Percentiles rank a stretch among this genome's conserved stretches.
Evolutionary conservation across 1,139 yeast species (phyloP).

Genomic region (Nakaseomyces nivariensis): DNA sequence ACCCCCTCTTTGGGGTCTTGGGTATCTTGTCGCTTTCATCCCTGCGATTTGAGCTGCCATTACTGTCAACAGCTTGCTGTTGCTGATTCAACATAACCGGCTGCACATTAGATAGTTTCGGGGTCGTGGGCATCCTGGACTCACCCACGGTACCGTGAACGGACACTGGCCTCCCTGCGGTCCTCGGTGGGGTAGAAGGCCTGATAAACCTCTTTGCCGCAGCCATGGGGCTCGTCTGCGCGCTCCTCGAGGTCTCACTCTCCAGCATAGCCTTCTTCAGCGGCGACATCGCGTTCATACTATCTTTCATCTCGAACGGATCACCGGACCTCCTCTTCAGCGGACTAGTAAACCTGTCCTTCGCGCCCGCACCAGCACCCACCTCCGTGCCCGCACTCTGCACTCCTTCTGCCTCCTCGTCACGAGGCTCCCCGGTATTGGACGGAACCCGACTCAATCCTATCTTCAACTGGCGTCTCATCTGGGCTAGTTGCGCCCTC

Average conservation of each 20-base stretch:
- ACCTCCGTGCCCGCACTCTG: slow-evolving; percentile 5
- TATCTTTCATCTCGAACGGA: not conserved
- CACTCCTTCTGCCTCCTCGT: slow-evolving; percentile 6
- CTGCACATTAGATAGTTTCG: not conserved
- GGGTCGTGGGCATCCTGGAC: not conserved
- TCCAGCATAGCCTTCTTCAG: slow-evolving; percentile 1
- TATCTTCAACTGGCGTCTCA: slow-evolving; percentile 28
- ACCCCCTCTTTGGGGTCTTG: not conserved
- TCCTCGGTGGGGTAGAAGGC: slow-evolving; percentile 1
- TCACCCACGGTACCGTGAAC: not conserved
- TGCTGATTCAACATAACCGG: not conserved
- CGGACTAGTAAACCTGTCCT: not conserved
- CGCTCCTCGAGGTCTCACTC: not conserved
- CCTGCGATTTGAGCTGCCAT: not conserved
- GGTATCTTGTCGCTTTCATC: not conserved
- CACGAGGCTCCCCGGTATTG: not conserved
- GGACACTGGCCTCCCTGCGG: not conserved
- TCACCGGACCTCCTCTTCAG: not conserved
- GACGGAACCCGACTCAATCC: slow-evolving; percentile 25
- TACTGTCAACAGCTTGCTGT: not conserved
- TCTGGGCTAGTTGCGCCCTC: slow-evolving; percentile 30
- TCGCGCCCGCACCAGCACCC: not conserved
- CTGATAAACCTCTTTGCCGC: not conserved
- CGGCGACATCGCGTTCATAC: slow-evolving; percentile 2
- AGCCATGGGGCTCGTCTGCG: not conserved